Evolutionary conservation across 1,284 basidiomycete genomes (phyloP), one percentile per base, ranked within the genome.

Genomic region (Macrocystidia cucumis): DNA sequence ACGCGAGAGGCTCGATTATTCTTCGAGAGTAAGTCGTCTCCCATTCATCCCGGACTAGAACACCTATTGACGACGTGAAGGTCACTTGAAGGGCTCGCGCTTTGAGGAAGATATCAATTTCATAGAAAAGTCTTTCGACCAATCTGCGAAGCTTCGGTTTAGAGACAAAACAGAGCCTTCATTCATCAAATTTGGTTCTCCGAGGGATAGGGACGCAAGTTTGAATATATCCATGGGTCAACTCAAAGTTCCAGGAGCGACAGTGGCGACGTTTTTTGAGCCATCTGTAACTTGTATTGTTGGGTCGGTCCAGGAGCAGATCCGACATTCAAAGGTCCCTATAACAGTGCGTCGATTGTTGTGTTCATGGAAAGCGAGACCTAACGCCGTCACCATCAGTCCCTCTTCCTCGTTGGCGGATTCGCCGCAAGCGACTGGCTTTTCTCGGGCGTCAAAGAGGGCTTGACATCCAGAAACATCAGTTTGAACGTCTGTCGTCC

Each of bases 171-270:
- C 56, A 2, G 66, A 66, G 31, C 60, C 63, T 1, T 62, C 64
- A 3, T 72, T 60, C 36, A 66, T 75, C 42, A 62, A 60, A 37
- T 75, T 76, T 43, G 71, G 72, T n/a, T 55, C 55, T 8, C 44
- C 60, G 3, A 55, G 60, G 6, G 70, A 75, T 41, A 64, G 57
- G 28, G 71, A 74, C 40, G 49, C 55, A 0, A 43, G 54, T 8
- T 50, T 62, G 17, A 45, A 38, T 16, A 70, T 56, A 34, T 49
- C 49, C 30, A 42, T 61, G 5, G 72, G 53, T 3, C 55, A 51
- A 35, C 43, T 75, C 28, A 61, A 56, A 32, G 42, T 74, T n/a
- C 35, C 21, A 67, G 63, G 18, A n/a, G 43, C 0, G 56, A 59
- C 9, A 2, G 50, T 69, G 9, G 55, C 55, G 4, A 38, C 48